phyloP scores from a whole-genome alignment of 768 basidiomycete genomes.

The Stropharia rugosoannulata region DNA sequence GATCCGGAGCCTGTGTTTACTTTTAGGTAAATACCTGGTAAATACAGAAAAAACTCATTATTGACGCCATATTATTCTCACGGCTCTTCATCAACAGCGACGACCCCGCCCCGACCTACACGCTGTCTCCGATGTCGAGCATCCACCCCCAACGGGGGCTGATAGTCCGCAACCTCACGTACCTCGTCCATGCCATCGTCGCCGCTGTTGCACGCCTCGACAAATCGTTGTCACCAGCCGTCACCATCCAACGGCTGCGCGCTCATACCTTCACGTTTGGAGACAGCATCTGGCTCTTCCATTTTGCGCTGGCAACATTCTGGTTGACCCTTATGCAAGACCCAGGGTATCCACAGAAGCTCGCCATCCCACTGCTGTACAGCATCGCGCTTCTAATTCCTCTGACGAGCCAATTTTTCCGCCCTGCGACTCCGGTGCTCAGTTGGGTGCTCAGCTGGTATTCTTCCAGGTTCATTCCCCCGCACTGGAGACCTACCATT shows the following conservation, averaged over 20 bases:
- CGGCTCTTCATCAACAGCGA: conserved; percentile 18
- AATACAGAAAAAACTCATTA: too few relatives aligned
- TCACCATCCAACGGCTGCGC: conserved; percentile 60
- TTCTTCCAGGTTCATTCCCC: conserved; percentile 83
- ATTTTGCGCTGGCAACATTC: conserved; percentile 59
- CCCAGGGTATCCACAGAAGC: conserved; percentile 71
- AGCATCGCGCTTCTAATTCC: conserved; percentile 71
- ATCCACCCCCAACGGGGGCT: conserved; percentile 18
- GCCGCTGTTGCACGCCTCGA: conserved; percentile 70
- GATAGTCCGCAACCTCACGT: conserved; percentile 19
- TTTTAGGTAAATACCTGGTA: too few relatives aligned
- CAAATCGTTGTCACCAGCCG: conserved; percentile 68
- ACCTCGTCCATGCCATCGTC: conserved; percentile 44
- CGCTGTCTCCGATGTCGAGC: conserved; percentile 18
- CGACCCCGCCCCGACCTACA: conserved; percentile 12
- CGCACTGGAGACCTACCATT: conserved; percentile 71
- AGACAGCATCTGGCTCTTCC: conserved; percentile 66
- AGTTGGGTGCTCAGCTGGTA: conserved; percentile 87
- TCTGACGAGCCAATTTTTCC: conserved; percentile 86
- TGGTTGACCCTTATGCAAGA: conserved; percentile 74
- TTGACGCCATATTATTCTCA: conserved; percentile 10
- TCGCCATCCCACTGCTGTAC: conserved; percentile 76
- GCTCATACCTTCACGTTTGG: conserved; percentile 53
- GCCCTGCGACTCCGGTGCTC: conserved; percentile 86
- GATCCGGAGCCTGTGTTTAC: too few relatives aligned